phyloP scores from a whole-genome alignment of 2,329 filamentous ascomycete species.

The Pseudocercospora crystallina region DNA sequence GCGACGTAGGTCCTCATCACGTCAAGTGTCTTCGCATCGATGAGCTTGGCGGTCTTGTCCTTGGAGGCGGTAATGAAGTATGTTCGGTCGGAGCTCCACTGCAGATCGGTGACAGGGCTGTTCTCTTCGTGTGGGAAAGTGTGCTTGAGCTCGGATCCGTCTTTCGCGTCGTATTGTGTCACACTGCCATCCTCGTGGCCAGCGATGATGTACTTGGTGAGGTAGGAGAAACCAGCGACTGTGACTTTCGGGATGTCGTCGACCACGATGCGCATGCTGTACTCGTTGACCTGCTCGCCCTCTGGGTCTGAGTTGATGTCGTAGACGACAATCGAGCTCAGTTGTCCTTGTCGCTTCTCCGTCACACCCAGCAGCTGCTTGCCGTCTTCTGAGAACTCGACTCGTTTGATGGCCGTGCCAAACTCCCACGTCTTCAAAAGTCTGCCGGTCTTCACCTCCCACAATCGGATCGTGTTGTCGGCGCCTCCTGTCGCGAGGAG shows the following conservation, averaged over 20 bases:
- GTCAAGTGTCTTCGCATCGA: constrained; percentile 81
- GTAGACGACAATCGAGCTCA: constrained; percentile 90
- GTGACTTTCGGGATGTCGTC: constrained; percentile 91
- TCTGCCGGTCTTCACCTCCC: constrained; percentile 91
- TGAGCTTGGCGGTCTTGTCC: constrained; percentile 94
- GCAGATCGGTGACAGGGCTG: constrained; percentile 82
- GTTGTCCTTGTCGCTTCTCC: constrained; percentile 96
- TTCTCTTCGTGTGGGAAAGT: constrained; percentile 83
- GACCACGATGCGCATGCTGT: constrained; percentile 81
- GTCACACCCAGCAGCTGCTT: constrained; percentile 88
- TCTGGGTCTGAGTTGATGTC: constrained; percentile 83
- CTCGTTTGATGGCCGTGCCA: constrained; percentile 92
- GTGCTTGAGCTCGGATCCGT: constrained; percentile 78
- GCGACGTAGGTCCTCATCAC: constrained; percentile 88
- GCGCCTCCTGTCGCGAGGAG: constrained; percentile 93
- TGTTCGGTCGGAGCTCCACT: constrained; percentile 90
- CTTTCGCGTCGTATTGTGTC: constrained; percentile 88
- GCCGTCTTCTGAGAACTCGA: constrained; percentile 96
- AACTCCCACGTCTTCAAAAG: constrained; percentile 98
- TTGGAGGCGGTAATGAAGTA: constrained; percentile 99
- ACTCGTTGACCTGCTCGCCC: constrained; percentile 82
- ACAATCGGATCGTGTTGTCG: constrained; percentile 96
- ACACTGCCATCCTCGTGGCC: constrained; percentile 96
- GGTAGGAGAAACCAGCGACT: constrained; percentile 93
- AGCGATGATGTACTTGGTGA: constrained; percentile 94